Conservation (phyloP, 768 basidiomycete species). For the Collybia mongolica region DNA sequence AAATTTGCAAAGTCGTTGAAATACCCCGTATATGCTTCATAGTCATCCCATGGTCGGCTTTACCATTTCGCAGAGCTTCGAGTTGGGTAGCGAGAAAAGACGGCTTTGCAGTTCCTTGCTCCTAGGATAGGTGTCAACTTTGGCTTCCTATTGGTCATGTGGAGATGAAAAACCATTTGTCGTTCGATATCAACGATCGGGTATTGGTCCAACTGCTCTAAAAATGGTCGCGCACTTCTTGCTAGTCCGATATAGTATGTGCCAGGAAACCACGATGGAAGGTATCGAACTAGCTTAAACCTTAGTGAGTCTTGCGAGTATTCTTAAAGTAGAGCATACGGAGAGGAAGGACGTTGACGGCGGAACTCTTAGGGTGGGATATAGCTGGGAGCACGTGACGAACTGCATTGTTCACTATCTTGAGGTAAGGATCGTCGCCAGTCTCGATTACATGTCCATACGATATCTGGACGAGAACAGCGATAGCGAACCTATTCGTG, state of each 20-base stretch:
- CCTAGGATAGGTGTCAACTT: conserved; percentile 7
- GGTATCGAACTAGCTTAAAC: conserved; percentile 6
- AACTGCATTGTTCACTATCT: conserved; percentile 6
- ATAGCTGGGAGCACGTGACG: conserved; percentile 2
- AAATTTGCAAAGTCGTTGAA: conserved; percentile 9
- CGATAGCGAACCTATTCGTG: conserved; percentile 13
- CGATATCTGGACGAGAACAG: conserved; percentile 11
- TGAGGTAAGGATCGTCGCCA: conserved; percentile 13
- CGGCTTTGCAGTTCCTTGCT: conserved; percentile 8
- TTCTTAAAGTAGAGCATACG: conserved; percentile 1
- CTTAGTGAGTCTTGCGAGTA: not conserved
- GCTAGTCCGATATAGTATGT: conserved; percentile 14
- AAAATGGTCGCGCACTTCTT: conserved; percentile 1
- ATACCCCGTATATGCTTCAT: conserved; percentile 10
- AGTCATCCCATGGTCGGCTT: not conserved
- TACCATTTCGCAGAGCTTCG: conserved; percentile 6
- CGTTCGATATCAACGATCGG: conserved; percentile 10
- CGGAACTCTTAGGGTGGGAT: conserved; percentile 7
- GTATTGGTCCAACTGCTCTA: conserved; percentile 9
- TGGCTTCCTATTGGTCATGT: not conserved
- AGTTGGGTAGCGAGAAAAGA: conserved; percentile 8
- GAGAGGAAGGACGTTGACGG: conserved; percentile 16
- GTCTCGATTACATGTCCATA: conserved; percentile 14
- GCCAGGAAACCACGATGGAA: conserved; percentile 22
- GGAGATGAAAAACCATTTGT: conserved; percentile 11